phyloP scores from a whole-genome alignment of 73 alveolate genomes.

The Stentor coeruleus region DNA sequence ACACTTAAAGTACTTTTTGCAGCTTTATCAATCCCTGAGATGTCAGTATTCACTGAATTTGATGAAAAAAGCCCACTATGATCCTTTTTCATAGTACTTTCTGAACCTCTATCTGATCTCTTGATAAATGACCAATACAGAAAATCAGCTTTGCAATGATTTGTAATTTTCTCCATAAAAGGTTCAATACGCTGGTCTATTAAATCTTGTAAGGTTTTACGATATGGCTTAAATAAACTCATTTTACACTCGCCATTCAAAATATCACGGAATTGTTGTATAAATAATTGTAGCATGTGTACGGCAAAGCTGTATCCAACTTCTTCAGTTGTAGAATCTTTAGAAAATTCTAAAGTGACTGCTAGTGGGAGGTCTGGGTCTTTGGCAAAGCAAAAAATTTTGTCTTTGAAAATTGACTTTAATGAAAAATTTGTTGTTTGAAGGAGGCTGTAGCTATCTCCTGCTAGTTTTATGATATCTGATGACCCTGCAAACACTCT shows the following conservation, averaged over 20 bases:
- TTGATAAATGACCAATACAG: background rate
- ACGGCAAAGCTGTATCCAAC: slow-evolving; percentile 9
- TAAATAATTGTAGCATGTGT: background rate
- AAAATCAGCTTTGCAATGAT: background rate
- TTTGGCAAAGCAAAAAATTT: slow-evolving; percentile 19
- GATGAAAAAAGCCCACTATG: background rate
- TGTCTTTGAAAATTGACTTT: background rate
- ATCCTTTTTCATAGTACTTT: no score
- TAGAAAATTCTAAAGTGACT: background rate
- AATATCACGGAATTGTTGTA: slow-evolving; percentile 8
- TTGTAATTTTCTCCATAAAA: background rate
- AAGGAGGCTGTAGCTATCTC: background rate
- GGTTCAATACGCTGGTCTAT: background rate
- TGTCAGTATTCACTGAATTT: slow-evolving; percentile 14
- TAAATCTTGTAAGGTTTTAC: background rate
- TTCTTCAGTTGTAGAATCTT: slow-evolving; percentile 17
- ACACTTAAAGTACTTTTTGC: background rate
- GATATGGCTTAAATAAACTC: background rate
- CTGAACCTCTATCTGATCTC: background rate
- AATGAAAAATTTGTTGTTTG: background rate
- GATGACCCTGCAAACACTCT: background rate
- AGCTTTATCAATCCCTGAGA: background rate
- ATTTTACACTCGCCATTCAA: background rate
- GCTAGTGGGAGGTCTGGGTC: slow-evolving; percentile 18
- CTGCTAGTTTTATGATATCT: background rate